phyloP scores from a whole-genome alignment of 2,329 filamentous ascomycete genomes.

The Penicillium expansum region DNA sequence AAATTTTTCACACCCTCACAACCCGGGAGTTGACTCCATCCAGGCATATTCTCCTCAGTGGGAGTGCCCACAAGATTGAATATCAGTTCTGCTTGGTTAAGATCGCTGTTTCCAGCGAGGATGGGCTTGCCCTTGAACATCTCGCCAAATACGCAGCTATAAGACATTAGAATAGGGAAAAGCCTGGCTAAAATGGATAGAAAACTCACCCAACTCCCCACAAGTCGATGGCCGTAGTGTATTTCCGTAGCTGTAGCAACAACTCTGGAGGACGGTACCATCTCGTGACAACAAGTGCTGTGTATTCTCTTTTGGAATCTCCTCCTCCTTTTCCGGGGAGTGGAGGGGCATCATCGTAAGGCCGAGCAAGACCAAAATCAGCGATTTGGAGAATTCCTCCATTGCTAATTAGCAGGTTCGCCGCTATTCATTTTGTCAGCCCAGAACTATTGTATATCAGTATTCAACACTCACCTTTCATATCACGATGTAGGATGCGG shows the following conservation, averaged over 20 bases:
- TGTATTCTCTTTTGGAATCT: conserved; percentile 85
- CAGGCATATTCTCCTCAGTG: conserved; percentile 87
- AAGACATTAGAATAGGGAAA: conserved; percentile 2
- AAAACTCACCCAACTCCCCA: conserved; percentile 86
- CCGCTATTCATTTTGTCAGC: conserved; percentile 52
- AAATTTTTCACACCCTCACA: conserved; percentile 69
- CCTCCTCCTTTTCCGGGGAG: conserved; percentile 75
- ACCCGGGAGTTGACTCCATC: conserved; percentile 79
- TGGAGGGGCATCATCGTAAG: conserved; percentile 84
- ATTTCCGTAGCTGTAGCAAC: conserved; percentile 78
- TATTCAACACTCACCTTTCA: conserved; percentile 63
- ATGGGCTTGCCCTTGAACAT: conserved; percentile 96
- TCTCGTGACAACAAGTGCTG: conserved; percentile 89
- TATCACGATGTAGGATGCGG: conserved; percentile 90
- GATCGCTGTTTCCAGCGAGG: conserved; percentile 81
- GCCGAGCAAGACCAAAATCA: conserved; percentile 90
- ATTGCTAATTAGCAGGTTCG: conserved; percentile 95
- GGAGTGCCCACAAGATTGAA: conserved; percentile 90
- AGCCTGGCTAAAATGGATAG: background rate
- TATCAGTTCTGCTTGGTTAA: conserved; percentile 87
- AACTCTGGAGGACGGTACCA: conserved; percentile 97
- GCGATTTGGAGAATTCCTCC: conserved; percentile 90
- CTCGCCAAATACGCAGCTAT: conserved; percentile 92
- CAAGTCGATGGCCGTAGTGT: conserved; percentile 97
- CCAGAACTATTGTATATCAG: background rate